Evolutionary conservation across 305 asterid genomes (phyloP).

Genomic region (Ilex paraguariensis): DNA sequence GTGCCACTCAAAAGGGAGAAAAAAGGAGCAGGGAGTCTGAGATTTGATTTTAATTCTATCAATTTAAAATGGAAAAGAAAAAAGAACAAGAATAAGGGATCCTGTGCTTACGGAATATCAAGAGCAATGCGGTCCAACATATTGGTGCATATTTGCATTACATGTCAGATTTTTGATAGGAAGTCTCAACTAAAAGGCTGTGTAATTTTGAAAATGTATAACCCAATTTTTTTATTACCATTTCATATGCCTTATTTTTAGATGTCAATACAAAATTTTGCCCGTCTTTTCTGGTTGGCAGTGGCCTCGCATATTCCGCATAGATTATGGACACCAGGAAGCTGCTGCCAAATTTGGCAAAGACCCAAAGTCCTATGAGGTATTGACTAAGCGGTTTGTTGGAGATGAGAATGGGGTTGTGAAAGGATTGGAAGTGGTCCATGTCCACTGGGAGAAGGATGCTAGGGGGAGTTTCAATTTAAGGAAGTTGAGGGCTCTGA

Average conservation of each 20-base stretch:
- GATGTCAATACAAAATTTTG: background rate
- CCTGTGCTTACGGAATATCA: too few species aligned
- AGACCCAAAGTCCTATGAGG: slow-evolving; percentile 92
- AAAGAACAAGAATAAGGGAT: too few species aligned
- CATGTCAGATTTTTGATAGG: too few species aligned
- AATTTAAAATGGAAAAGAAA: too few species aligned
- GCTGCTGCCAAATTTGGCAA: slow-evolving; percentile 87
- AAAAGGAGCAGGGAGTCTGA: too few species aligned
- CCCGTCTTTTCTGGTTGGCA: slow-evolving; percentile 24
- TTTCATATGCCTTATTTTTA: background rate
- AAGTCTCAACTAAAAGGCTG: too few species aligned
- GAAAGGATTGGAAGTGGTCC: slow-evolving; percentile 81
- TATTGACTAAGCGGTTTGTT: slow-evolving; percentile 80
- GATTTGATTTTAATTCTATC: too few species aligned
- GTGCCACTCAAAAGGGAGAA: too few species aligned
- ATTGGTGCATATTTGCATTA: too few species aligned
- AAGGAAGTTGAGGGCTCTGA: slow-evolving; percentile 95
- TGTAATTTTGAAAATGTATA: too few species aligned
- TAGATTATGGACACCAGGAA: slow-evolving; percentile 98
- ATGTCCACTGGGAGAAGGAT: slow-evolving; percentile 92
- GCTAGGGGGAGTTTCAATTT: slow-evolving; percentile 75
- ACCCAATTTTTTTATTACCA: too few species aligned
- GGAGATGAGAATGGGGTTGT: slow-evolving; percentile 79
- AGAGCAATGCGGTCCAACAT: too few species aligned
- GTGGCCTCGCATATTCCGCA: slow-evolving; percentile 97